Conservation (phyloP, 805 yeast genomes). For the Kazachstania africana region DNA sequence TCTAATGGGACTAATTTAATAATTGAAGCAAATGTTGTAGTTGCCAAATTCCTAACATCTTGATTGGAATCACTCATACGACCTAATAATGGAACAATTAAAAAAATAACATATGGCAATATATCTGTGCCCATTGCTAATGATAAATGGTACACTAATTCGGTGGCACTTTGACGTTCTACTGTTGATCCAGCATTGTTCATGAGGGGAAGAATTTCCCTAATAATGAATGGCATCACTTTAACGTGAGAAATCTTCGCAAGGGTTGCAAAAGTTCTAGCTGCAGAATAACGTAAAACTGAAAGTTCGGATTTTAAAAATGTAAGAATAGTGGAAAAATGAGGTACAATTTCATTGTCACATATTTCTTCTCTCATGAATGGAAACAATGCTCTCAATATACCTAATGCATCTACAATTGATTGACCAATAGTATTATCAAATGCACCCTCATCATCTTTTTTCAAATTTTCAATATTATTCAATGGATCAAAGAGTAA, state of each 20-base stretch:
- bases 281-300: constrained; percentile 80
- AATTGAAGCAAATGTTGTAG: constrained; percentile 92
- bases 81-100: constrained; percentile 92
- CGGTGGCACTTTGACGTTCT: constrained; percentile 89
- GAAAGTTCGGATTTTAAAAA: constrained; percentile 61
- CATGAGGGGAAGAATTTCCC: constrained; percentile 65
- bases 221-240: constrained; percentile 72
- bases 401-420: constrained; percentile 77
- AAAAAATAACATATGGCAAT: constrained; percentile 86
- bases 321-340: constrained; percentile 39
- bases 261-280: constrained; percentile 76
- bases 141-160: constrained; percentile 77
- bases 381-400: constrained; percentile 63
- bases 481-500: constrained; percentile 57
- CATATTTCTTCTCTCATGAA: constrained; percentile 40
- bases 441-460: constrained; percentile 15
- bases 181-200: constrained; percentile 58
- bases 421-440: constrained; percentile 53
- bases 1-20: constrained; percentile 93
- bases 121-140: constrained; percentile 78
- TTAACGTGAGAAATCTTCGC: constrained; percentile 56
- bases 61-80: constrained; percentile 93
- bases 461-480: constrained; percentile 21
- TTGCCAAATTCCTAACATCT: constrained; percentile 81
- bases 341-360: constrained; percentile 34